Base-by-base conservation (phyloP, 106 monocot species). In the Dioscorea alata region DNA sequence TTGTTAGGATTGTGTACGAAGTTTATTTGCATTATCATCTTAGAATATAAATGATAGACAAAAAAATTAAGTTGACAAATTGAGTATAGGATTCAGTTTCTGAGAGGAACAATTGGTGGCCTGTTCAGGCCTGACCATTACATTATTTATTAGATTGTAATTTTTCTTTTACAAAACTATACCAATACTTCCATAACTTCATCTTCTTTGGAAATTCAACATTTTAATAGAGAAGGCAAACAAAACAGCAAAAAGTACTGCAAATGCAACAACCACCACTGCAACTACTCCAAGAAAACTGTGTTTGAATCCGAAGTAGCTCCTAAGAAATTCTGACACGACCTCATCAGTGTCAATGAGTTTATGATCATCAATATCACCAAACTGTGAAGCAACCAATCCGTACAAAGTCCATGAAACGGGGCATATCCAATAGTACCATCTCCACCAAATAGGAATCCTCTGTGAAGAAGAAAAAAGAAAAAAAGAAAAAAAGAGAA, bases 391-490 rank as follows among this genome's bases (percentile, higher is more conserved):
- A 8, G 57, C 76, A 23, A 87, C 19, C 63, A 83, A 58, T 23
- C 86, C 86, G 16, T 87, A 80, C 56, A 86, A 59, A 16, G 82
- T 82, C 86, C 86, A 86, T 13, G 83, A 25, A 5, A 83, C 78
- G 0, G 88, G 88, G 60, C 84, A 84, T 52, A 61, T 52, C 77
- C 81, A 88, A 6, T 50, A 77, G 22, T 88, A 88, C 86, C 86
- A 86, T 67, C 82, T 86, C 86, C 86, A 86, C 86, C 86, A 87
- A 12, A 77, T 66, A 60, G 83, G 83, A 24, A 87, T 71, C 61
- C 66, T 79, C 86, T 87, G 86, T 23, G 62, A 60, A 17, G 14
- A 21, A n/a, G n/a, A n/a, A n/a, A n/a, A n/a, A n/a, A n/a, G n/a
- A n/a, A n/a, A n/a, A n/a, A n/a, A n/a, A n/a, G n/a, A n/a, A n/a